Evolutionary conservation across 495 filamentous ascomycete species (phyloP).

Genomic region (Neurospora sp.): DNA sequence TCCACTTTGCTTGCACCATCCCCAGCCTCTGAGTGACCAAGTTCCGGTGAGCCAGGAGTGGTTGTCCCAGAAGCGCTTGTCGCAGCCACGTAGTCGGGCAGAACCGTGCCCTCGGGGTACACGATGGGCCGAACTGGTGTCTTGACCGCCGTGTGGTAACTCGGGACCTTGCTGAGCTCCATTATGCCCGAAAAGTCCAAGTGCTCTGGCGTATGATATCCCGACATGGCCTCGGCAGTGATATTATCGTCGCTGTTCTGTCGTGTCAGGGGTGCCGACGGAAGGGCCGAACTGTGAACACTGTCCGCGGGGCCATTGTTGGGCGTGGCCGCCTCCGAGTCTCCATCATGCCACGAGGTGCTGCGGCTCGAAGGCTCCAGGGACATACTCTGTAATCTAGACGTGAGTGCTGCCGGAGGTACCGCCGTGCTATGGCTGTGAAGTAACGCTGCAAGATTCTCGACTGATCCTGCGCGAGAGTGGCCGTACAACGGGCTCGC

Average conservation of each 20-base stretch:
- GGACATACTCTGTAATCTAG: slow-evolving; percentile 50
- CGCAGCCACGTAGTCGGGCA: slow-evolving; percentile 35
- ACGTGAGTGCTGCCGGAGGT: slow-evolving; percentile 51
- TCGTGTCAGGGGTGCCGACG: slow-evolving; percentile 39
- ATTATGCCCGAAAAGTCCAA: slow-evolving; percentile 53
- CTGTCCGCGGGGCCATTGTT: slow-evolving; percentile 16
- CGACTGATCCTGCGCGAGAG: slow-evolving; percentile 65
- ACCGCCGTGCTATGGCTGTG: slow-evolving; percentile 35
- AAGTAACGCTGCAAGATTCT: slow-evolving; percentile 54
- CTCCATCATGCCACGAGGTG: slow-evolving; percentile 19
- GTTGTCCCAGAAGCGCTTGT: slow-evolving; percentile 23
- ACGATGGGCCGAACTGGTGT: slow-evolving; percentile 38
- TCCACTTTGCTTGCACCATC: background rate
- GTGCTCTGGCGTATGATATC: slow-evolving; percentile 39
- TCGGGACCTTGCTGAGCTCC: slow-evolving; percentile 64
- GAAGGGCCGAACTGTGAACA: slow-evolving; percentile 18
- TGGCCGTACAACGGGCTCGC: slow-evolving; percentile 67
- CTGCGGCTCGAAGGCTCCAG: slow-evolving; percentile 27
- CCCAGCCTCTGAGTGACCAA: background rate
- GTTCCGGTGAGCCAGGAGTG: background rate
- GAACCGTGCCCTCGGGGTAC: slow-evolving; percentile 11
- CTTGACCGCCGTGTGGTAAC: slow-evolving; percentile 66
- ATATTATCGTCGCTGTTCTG: slow-evolving; percentile 52
- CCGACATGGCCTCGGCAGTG: slow-evolving; percentile 3
- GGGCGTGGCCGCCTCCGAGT: slow-evolving; percentile 23